Base-by-base conservation (phyloP, 768 basidiomycete species). In the Amanita molliuscula region DNA sequence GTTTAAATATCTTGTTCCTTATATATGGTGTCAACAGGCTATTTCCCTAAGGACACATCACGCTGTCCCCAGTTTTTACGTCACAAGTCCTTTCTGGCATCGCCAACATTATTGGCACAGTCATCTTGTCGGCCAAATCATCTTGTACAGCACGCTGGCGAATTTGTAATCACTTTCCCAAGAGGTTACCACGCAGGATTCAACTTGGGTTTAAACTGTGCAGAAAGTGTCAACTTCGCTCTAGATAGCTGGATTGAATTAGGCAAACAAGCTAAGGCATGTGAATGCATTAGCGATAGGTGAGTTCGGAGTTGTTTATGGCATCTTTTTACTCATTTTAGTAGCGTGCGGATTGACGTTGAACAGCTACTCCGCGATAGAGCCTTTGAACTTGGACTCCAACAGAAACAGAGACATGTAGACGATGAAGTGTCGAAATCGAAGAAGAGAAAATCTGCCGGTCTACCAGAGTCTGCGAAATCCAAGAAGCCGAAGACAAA, bases 211-310 rank as follows among this genome's bases (percentile, higher is more conserved):
- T 81, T 96, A 61, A 98, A 98, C 60, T 96, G 93, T 58, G 95
- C 95, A 1, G 95, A 97, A 67, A 91, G 88, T 55, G 90, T 96
- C 59, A 98, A 98, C 62, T 98, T 97, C 61, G 95, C 95, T 0
- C 70, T 96, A 23, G 89, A 96, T 37, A 88, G 86, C 55, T 98
- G 94, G 94, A 66, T 97, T 4, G 90, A 93, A 36, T 65, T 94
- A 16, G 95, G 93, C 1, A 73, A 88, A 50, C 78, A 75, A 49
- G 94, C 95, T 6, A 81, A 81, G 54, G 79, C 72, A 3, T 90
- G 88, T 56, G 68, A 77, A 58, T 89, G 87, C 58, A 73, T 88
- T n/a, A 61, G 69, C 46, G 81, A 82, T 61, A 90, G 88, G 88
- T 84, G 56, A 18, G 65, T 41, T 38, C n/a, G 35, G 2, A 48